A percentile compares a stretch with the other conserved stretches of the same genome.
Evolutionary conservation across 2,329 filamentous ascomycete genomes (phyloP).

Genomic region (Beauveria sp.): DNA sequence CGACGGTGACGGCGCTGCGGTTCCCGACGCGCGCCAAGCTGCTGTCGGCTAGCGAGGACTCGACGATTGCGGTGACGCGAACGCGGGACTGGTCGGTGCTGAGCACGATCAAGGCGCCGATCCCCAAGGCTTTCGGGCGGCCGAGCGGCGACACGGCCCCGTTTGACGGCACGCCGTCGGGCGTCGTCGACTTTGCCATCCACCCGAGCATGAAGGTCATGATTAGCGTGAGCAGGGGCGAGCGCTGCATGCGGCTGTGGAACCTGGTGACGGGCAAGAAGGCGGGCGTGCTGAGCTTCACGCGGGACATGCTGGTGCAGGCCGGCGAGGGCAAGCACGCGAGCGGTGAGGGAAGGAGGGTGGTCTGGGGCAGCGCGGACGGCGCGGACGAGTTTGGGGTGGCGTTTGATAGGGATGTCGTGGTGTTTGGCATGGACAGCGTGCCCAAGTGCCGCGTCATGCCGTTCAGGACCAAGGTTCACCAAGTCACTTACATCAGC

Average conservation of each 20-base stretch:
- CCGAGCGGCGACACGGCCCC: constrained; percentile 87
- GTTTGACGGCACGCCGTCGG: constrained; percentile 71
- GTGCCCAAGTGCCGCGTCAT: constrained; percentile 68
- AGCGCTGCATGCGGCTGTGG: constrained; percentile 89
- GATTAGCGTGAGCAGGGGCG: constrained; percentile 84
- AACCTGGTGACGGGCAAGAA: constrained; percentile 96
- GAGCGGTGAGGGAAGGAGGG: constrained; percentile 73
- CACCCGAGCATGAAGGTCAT: constrained; percentile 96
- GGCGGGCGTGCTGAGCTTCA: constrained; percentile 84
- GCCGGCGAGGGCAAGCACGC: constrained; percentile 70
- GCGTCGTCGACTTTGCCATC: constrained; percentile 89
- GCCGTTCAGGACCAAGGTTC: constrained; percentile 68
- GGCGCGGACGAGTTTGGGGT: constrained; percentile 78
- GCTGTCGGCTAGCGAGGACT: constrained; percentile 82
- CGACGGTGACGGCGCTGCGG: constrained; percentile 67
- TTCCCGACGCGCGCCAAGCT: constrained; percentile 86
- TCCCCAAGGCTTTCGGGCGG: constrained; percentile 69
- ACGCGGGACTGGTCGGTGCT: constrained; percentile 85
- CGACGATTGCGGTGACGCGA: constrained; percentile 78
- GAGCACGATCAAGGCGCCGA: constrained; percentile 80
- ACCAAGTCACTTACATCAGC: constrained; percentile 68
- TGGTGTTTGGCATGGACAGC: constrained; percentile 85
- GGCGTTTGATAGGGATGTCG: constrained; percentile 75
- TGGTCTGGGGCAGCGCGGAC: constrained; percentile 69
- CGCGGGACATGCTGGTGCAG: constrained; percentile 60